Conservation (phyloP, 139 green algal genomes). For the Yamagishiella unicocca region DNA sequence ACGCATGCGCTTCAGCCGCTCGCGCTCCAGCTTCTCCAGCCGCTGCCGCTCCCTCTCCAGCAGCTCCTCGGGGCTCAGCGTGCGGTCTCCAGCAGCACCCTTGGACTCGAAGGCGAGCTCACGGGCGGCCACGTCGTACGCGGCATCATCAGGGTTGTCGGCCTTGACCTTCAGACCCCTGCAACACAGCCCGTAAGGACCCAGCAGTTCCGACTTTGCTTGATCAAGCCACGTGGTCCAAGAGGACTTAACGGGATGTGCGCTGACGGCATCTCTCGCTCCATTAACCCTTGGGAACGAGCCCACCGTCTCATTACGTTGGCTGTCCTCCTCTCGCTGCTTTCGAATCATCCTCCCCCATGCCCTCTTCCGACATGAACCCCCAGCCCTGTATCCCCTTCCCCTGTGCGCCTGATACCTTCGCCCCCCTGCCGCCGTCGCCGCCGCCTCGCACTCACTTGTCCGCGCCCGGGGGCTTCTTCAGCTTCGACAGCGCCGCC, state of each 20-base stretch:
- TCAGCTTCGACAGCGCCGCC: constrained; percentile 36
- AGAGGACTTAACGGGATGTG: no score
- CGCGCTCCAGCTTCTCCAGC: constrained; percentile 81
- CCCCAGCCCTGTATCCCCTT: neutral
- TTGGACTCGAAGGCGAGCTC: constrained; percentile 85
- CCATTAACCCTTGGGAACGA: no score
- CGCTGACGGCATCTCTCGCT: no score
- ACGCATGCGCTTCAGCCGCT: constrained; percentile 78
- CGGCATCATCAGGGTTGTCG: constrained; percentile 68
- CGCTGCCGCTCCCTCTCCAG: constrained; percentile 70
- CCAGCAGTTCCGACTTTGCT: no score
- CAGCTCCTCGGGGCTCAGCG: constrained; percentile 74
- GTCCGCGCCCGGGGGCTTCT: constrained; percentile 58
- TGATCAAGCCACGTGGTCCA: no score
- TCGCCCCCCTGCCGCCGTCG: neutral
- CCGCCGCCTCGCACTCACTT: constrained; percentile 56
- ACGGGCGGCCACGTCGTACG: constrained; percentile 77
- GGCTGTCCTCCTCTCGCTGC: no score
- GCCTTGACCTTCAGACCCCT: constrained; percentile 64
- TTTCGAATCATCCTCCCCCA: neutral
- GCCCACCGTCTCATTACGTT: no score
- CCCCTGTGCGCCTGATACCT: neutral
- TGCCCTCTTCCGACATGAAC: neutral
- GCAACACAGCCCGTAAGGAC: no score
- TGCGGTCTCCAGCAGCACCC: constrained; percentile 33